Evolutionary conservation across 2,329 filamentous ascomycete species (phyloP).

Genomic region (Parastagonospora nodorum): DNA sequence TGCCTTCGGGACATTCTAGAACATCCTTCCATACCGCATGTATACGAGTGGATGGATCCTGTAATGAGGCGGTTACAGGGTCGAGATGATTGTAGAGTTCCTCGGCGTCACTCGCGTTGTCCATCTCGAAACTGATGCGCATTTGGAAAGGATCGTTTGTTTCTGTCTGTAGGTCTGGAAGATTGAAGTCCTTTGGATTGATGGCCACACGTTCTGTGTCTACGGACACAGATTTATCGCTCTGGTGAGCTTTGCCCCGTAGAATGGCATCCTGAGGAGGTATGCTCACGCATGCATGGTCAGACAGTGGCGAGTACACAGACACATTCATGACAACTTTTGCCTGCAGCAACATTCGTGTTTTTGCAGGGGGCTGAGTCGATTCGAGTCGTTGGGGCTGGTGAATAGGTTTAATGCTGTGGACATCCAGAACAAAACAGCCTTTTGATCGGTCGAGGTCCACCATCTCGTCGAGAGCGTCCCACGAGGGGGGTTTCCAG

Average conservation of each 20-base stretch:
- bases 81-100: constrained; percentile 32
- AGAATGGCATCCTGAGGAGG: constrained; percentile 6
- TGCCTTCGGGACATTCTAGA: constrained; percentile 23
- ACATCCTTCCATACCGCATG: constrained; percentile 36
- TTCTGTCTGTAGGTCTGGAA: background rate
- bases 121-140: constrained; percentile 27
- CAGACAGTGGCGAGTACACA: constrained; percentile 5
- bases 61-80: constrained; percentile 3
- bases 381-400: background rate
- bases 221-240: constrained; percentile 2
- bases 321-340: constrained; percentile 8
- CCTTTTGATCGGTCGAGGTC: constrained; percentile 21
- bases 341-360: constrained; percentile 7
- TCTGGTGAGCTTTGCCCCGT: constrained; percentile 2
- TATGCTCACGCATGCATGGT: background rate
- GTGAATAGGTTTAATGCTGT: constrained; percentile 14
- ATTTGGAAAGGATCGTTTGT: constrained; percentile 12
- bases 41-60: constrained; percentile 16
- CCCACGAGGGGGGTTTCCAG: constrained; percentile 29
- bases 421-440: constrained; percentile 21
- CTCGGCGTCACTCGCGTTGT: constrained; percentile 17
- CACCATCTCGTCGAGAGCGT: constrained; percentile 35
- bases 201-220: constrained; percentile 24
- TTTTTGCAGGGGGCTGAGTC: constrained; percentile 1
- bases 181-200: constrained; percentile 11